A percentile compares a stretch with the other conserved stretches of the same genome.
Evolutionary conservation across 805 yeast genomes (phyloP).

Genomic region (Kuraishia capsulata): DNA sequence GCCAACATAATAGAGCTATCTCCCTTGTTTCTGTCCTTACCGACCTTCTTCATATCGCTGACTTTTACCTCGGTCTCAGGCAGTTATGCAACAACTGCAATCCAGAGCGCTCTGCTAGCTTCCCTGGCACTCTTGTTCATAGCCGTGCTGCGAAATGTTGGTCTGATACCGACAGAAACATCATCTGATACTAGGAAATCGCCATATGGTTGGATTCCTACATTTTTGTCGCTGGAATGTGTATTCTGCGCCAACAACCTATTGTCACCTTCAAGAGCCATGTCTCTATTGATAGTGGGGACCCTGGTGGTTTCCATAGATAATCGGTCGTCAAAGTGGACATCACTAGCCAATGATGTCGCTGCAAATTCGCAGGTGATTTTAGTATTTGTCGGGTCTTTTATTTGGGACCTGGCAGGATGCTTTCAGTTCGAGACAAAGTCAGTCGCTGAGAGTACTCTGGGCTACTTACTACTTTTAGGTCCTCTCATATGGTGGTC

Average conservation of each 20-base stretch:
- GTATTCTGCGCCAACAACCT: constrained; percentile 13
- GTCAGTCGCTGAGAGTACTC: constrained; percentile 2
- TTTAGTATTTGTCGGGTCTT: constrained; percentile 2
- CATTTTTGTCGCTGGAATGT: constrained; percentile 9
- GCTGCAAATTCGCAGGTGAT: constrained; percentile 5
- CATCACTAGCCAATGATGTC: too few species aligned
- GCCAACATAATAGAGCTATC: constrained; percentile 15
- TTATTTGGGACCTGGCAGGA: constrained; percentile 1
- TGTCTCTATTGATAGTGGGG: constrained; percentile 14
- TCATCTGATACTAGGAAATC: background rate
- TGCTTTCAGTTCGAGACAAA: constrained; percentile 4
- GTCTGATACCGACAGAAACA: background rate
- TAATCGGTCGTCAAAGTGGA: too few species aligned
- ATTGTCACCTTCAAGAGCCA: constrained; percentile 16
- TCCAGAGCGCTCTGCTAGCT: constrained; percentile 15
- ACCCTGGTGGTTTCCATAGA: constrained; percentile 10
- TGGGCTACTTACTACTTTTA: constrained; percentile 3
- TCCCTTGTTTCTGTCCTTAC: constrained; percentile 23
- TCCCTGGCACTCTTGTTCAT: constrained; percentile 10
- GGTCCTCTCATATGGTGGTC: background rate
- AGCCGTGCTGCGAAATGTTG: constrained; percentile 2
- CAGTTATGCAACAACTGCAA: constrained; percentile 4
- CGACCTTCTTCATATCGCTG: constrained; percentile 22
- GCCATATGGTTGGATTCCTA: background rate
- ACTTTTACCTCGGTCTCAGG: constrained; percentile 11